Evolutionary conservation across 2,329 filamentous ascomycete species (phyloP), one percentile per base, ranked within the genome.

Genomic region (Ilyonectria destructans): DNA sequence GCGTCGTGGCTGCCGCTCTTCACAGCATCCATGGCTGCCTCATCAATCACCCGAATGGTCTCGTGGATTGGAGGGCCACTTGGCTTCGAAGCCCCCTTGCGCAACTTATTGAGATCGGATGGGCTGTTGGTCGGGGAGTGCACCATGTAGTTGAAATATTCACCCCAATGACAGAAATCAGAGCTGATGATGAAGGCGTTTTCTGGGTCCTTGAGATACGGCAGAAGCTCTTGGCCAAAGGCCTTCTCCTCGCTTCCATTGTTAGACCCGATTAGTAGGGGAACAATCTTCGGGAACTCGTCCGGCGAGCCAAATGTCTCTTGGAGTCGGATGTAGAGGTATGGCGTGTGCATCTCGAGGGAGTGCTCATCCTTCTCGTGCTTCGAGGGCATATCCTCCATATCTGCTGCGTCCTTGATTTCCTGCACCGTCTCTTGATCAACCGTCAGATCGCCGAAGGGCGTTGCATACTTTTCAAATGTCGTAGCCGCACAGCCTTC

Each of bases 341-440:
- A 98, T 0, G 96, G 96, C 9, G 98, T 86, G 75, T 99, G 96
- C 92, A 99, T 97, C 84, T 99, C 96, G 2, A 98, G 88, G 58
- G 94, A 97, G 82, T 99, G 96, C 81, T 99, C 96, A 23, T 23
- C 3, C 1, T 2, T 23, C 77, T 99, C 96, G 6, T 90, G 85
- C 4, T 84, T 76, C 19, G 80, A 82, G 2, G 88, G 89, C 85
- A 98, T 96, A 59, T 86, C 84, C 19, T 69, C 64, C 72, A 85
- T 79, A 1, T 60, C 56, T 1, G 71, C 71, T 0, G 73, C 78
- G 2, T 80, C 76, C 59, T 85, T 77, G 19, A 94, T 81, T 68
- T 85, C 78, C 43, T 84, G 74, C 1, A 89, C 85, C 1, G 88
- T 86, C 5, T 83, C 82, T 8, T 78, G 82, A 78, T 97, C 94